Conservation (phyloP, 495 filamentous ascomycete genomes). For the Chlorociboria aeruginascens region DNA sequence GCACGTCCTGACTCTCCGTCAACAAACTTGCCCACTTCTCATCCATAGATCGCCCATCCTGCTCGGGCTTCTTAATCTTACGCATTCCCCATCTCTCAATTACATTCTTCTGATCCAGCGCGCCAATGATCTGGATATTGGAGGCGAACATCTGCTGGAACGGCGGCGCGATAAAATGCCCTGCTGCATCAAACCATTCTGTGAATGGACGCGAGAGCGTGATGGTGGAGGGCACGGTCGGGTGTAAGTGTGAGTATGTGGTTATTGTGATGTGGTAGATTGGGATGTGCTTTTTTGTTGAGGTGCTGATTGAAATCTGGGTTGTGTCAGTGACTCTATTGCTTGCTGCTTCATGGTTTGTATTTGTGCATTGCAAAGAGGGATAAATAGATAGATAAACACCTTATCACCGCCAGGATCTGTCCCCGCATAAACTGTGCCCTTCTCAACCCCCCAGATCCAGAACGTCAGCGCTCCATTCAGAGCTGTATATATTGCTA, state of each 20-base stretch:
- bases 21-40: slow-evolving; percentile 19
- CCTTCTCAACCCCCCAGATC: slow-evolving; percentile 77
- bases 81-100: slow-evolving; percentile 12
- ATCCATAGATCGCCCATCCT: slow-evolving; percentile 10
- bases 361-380: too few relatives aligned
- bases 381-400: too few relatives aligned
- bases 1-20: slow-evolving; percentile 14
- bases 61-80: slow-evolving; percentile 3
- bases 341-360: too few relatives aligned
- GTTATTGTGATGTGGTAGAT: slow-evolving; percentile 64
- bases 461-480: slow-evolving; percentile 74
- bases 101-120: slow-evolving; percentile 50
- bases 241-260: slow-evolving; percentile 13
- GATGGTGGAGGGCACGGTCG: slow-evolving; percentile 3
- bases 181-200: slow-evolving; percentile 74
- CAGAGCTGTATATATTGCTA: slow-evolving; percentile 64
- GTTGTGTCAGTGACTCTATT: too few relatives aligned
- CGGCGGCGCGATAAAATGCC: slow-evolving; percentile 69
- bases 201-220: slow-evolving; percentile 61
- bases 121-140: slow-evolving; percentile 53
- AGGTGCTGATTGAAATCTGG: slow-evolving; percentile 48
- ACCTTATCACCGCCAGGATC: slow-evolving; percentile 25
- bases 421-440: slow-evolving; percentile 64
- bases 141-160: slow-evolving; percentile 73
- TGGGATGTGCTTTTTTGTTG: slow-evolving; percentile 63